Conservation (phyloP, 2,329 filamentous ascomycete genomes). For the Trichocomaceae sp. region DNA sequence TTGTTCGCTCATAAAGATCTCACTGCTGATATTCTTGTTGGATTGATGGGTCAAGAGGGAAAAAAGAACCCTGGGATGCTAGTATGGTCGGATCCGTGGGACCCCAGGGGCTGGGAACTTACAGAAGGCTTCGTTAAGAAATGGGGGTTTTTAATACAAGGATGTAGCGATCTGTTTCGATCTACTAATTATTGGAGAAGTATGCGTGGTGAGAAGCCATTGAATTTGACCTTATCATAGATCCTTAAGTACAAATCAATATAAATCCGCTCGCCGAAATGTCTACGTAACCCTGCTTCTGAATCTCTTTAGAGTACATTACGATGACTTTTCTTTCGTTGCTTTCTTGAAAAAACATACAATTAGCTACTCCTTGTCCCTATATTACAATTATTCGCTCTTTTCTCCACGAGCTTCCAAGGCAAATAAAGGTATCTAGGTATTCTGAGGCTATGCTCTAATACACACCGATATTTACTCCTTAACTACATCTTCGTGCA, state of each 20-base stretch:
- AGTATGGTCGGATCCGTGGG: constrained; percentile 33
- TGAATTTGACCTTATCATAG: too few relatives aligned
- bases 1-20: constrained; percentile 31
- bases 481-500: too few relatives aligned
- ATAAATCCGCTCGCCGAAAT: neutral
- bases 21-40: constrained; percentile 23
- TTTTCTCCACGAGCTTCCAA: neutral
- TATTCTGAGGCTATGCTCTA: too few relatives aligned
- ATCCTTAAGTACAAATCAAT: too few relatives aligned
- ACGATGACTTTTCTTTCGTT: too few relatives aligned
- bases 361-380: too few relatives aligned
- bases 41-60: constrained; percentile 2
- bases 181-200: constrained; percentile 32
- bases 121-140: constrained; percentile 29
- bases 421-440: too few relatives aligned
- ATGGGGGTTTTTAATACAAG: constrained; percentile 30
- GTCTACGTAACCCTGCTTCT: too few relatives aligned
- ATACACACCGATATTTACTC: too few relatives aligned
- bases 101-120: constrained; percentile 29
- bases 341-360: too few relatives aligned
- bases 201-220: constrained; percentile 25
- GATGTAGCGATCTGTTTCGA: constrained; percentile 25
- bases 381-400: too few relatives aligned
- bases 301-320: too few relatives aligned
- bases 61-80: constrained; percentile 14